Evolutionary conservation across 805 yeast genomes (phyloP), one percentile per base, ranked within the genome.

Genomic region (Kluyveromyces lactis): DNA sequence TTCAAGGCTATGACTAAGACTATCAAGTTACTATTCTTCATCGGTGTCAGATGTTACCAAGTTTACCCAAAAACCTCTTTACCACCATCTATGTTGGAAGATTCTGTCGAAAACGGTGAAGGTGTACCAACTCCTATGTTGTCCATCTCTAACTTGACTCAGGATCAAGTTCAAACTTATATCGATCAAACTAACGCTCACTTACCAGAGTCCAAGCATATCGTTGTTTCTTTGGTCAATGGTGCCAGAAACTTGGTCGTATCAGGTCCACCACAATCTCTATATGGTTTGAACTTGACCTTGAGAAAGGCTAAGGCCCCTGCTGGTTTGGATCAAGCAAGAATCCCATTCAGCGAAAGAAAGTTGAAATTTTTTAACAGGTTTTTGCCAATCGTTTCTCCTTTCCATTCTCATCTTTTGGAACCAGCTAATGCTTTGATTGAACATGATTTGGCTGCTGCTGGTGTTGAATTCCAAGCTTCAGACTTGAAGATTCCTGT

Each of bases 91-190:
- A 84, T 85, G 63, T 76, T 89, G 51, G 86, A 86, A 62, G 98
- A 92, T 65, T 82, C 95, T 18, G 77, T 82, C 59, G 94, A 86
- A 55, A 81, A 86, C 59, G 90, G 90, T 53, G 99, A 92, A 70
- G 98, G 99, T 53, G 72, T 76, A 53, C 98, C 98, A 47, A 82
- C 95, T 49, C 98, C 98, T 50, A 92, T 92, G 99, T 76, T 92
- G 62, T 83, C 97, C 9, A 75, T 92, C 46, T 80, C 96, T 63
- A 96, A 89, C 62, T 73, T 92, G 57, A 75, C 94, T 16, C 68
- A 72, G 51, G 79, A 75, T 31, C 89, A 86, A 66, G 92, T 90
- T 42, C 81, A 86, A 63, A 63, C 62, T 41, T 86, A 73, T 59
- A 84, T 92, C 49, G 82, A 80, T 46, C 77, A 77, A 63, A 92